Evolutionary conservation across 2,329 filamentous ascomycete genomes (phyloP).

Genomic region (Anisogramma anomala): DNA sequence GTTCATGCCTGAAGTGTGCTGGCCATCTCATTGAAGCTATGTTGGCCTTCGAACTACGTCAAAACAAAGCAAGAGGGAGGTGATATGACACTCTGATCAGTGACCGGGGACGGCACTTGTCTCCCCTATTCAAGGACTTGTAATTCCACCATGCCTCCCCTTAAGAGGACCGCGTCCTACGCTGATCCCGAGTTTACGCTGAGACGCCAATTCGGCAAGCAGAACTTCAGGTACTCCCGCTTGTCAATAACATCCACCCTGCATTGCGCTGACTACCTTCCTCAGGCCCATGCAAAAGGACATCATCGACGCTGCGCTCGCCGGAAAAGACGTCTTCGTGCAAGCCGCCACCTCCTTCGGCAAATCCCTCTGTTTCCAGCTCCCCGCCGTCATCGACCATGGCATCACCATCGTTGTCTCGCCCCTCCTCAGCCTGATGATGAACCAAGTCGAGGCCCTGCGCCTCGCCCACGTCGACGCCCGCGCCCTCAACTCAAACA

Average conservation of each 20-base stretch:
- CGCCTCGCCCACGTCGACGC: conserved; percentile 64
- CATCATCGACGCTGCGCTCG: conserved; percentile 70
- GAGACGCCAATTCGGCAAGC: conserved; percentile 60
- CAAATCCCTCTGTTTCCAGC: conserved; percentile 86
- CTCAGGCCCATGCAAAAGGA: conserved; percentile 74
- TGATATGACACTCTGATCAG: conserved; percentile 3
- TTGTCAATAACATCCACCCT: not conserved
- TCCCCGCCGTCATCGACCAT: conserved; percentile 76
- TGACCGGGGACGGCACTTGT: not conserved
- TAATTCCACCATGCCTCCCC: conserved; percentile 27
- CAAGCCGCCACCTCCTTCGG: conserved; percentile 87
- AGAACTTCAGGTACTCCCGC: conserved; percentile 51
- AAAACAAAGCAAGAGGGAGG: conserved; percentile 2
- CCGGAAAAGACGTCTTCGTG: conserved; percentile 81
- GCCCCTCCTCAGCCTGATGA: conserved; percentile 82
- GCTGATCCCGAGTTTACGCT: conserved; percentile 65
- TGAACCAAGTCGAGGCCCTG: conserved; percentile 82
- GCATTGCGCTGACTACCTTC: not conserved
- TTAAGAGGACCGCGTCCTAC: conserved; percentile 36
- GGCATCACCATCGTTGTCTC: conserved; percentile 89
- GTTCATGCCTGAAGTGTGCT: too few species aligned
- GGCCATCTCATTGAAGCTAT: too few species aligned
- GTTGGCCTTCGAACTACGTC: not conserved
- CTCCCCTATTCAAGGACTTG: not conserved
- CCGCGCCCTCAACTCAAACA: conserved; percentile 78